Evolutionary conservation across 176 grass and related monocot genomes (phyloP).

Genomic region (Guadua angustifolia): DNA sequence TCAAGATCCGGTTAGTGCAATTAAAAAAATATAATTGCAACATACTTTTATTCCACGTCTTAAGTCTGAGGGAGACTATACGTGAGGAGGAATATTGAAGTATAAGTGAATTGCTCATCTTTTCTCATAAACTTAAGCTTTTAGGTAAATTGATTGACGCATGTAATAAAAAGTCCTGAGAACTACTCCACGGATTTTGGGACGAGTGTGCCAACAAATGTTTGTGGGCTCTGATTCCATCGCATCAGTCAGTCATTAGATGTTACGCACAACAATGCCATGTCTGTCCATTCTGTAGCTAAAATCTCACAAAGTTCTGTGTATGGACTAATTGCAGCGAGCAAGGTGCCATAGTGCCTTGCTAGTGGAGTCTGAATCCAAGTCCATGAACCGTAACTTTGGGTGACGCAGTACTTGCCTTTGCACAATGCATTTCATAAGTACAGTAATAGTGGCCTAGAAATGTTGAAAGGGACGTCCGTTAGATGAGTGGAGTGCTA

Average conservation of each 20-base stretch:
- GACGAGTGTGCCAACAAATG: conserved; percentile 40
- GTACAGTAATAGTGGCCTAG: not conserved
- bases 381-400: conserved; percentile 42
- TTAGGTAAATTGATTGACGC: fast-evolving
- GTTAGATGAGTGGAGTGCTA: not conserved
- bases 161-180: not conserved
- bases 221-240: conserved; percentile 35
- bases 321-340: conserved; percentile 12
- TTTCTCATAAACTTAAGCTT: too few species aligned
- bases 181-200: not conserved
- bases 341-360: conserved; percentile 21
- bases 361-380: conserved; percentile 56
- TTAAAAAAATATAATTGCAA: too few species aligned
- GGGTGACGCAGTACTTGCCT: conserved; percentile 41
- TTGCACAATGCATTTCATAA: conserved; percentile 26
- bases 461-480: conserved; percentile 31
- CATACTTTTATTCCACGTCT: too few species aligned
- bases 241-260: conserved; percentile 24
- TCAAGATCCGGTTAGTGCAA: too few species aligned
- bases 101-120: too few species aligned
- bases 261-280: not conserved
- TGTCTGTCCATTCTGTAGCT: conserved; percentile 19
- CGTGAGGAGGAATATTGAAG: too few species aligned
- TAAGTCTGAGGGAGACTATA: too few species aligned
- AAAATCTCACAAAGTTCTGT: conserved; percentile 33